Percentiles rank a stretch among this genome's conserved stretches.
Evolutionary conservation across 176 grass and related monocot genomes (phyloP).

Genomic region (Eleusine indica): DNA sequence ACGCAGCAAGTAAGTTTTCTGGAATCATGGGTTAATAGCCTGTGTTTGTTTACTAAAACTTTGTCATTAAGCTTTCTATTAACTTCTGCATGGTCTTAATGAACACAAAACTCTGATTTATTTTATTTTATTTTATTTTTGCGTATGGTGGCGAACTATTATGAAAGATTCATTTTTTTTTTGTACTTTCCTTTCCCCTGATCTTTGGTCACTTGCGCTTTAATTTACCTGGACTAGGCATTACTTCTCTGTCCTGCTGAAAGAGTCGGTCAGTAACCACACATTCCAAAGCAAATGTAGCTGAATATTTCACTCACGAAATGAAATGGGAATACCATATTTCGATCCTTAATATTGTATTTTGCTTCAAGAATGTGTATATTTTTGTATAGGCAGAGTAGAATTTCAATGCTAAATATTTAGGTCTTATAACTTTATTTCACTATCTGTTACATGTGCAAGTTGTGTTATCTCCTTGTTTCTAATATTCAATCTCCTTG

Average conservation of each 20-base stretch:
- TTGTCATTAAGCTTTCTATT: conserved; percentile 3
- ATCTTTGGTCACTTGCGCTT: background rate
- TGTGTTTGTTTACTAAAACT: conserved; percentile 4
- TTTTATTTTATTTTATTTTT: background rate
- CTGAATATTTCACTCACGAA: background rate
- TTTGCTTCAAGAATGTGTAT: background rate
- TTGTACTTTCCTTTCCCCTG: background rate
- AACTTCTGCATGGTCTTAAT: background rate
- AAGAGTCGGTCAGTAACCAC: background rate
- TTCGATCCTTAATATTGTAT: background rate
- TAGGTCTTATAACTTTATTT: background rate
- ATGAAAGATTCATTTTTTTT: background rate
- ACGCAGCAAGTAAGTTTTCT: conserved; percentile 82
- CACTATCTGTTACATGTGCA: too few relatives aligned
- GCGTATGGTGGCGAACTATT: background rate
- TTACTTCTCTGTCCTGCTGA: background rate
- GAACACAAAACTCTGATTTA: background rate
- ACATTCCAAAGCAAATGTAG: background rate
- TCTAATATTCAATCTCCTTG: background rate
- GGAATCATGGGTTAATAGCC: background rate
- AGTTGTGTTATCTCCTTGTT: background rate
- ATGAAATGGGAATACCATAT: background rate
- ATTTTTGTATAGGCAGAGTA: background rate
- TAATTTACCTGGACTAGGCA: background rate
- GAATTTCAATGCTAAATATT: background rate